A percentile compares a stretch with the other conserved stretches of the same genome.
Conservation (phyloP, 2,329 filamentous ascomycete genomes). For the Diaporthe velutina region DNA sequence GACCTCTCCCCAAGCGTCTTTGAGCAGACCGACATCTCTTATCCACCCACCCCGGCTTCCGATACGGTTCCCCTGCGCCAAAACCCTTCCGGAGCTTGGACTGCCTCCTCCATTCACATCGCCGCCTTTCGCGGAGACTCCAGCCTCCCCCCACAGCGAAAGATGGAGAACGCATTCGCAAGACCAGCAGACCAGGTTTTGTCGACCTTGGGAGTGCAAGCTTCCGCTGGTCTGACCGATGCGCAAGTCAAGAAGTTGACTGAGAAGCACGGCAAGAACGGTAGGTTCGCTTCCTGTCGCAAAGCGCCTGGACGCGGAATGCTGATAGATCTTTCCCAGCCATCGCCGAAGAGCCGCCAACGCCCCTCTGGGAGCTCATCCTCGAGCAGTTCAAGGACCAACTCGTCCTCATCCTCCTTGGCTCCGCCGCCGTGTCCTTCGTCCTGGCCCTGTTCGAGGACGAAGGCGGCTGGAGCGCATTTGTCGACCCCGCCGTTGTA, state of each 20-base stretch:
- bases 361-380: slow-evolving; percentile 95
- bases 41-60: slow-evolving; percentile 17
- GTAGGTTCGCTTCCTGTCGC: slow-evolving; percentile 57
- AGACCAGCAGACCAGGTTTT: slow-evolving; percentile 71
- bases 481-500: slow-evolving; percentile 96
- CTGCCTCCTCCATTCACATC: slow-evolving; percentile 37
- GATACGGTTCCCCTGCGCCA: slow-evolving; percentile 26
- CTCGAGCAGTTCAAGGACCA: slow-evolving; percentile 99
- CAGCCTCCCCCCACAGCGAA: slow-evolving; percentile 29
- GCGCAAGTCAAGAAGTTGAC: slow-evolving; percentile 68
- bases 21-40: slow-evolving; percentile 14
- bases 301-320: not conserved
- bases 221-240: slow-evolving; percentile 67
- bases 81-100: slow-evolving; percentile 29
- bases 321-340: slow-evolving; percentile 52
- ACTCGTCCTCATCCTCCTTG: slow-evolving; percentile 93
- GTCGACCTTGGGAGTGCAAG: slow-evolving; percentile 68
- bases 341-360: slow-evolving; percentile 89
- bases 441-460: slow-evolving; percentile 93
- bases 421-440: slow-evolving; percentile 93
- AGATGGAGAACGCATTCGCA: slow-evolving; percentile 75
- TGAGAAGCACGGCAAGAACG: slow-evolving; percentile 74
- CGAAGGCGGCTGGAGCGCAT: slow-evolving; percentile 94
- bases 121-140: slow-evolving; percentile 22
- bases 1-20: not conserved